Conservation (phyloP, 225 moss, liverwort and hornwort genomes). For the Anthoceros angustus region DNA sequence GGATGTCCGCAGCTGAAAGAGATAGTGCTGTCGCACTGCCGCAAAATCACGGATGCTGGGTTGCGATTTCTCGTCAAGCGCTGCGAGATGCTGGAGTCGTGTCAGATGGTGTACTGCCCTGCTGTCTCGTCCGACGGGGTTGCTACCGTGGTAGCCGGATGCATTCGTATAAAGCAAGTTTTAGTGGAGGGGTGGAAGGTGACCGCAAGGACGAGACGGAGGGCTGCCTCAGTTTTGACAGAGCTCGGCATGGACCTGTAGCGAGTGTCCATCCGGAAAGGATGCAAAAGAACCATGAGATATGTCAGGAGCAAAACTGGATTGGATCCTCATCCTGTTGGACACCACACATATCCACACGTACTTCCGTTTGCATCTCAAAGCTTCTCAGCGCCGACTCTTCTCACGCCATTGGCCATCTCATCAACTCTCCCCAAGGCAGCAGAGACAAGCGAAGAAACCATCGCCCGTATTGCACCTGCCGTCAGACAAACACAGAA, state of each 20-base stretch:
- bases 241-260: slow-evolving; percentile 39
- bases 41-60: slow-evolving; percentile 45
- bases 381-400: no score
- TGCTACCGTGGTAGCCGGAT: slow-evolving; percentile 50
- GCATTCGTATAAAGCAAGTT: slow-evolving; percentile 49
- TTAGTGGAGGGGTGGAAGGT: slow-evolving; percentile 67
- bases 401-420: no score
- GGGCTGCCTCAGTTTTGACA: slow-evolving; percentile 41
- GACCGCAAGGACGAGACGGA: slow-evolving; percentile 42
- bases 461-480: no score
- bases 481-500: no score
- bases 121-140: slow-evolving; percentile 50
- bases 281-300: no score
- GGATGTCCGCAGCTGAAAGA: slow-evolving; percentile 54
- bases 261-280: no score
- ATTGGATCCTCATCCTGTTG: no score
- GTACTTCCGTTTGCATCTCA: no score
- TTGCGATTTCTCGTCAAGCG: slow-evolving; percentile 42
- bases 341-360: no score
- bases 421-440: no score
- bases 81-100: slow-evolving; percentile 42
- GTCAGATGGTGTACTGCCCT: slow-evolving; percentile 66
- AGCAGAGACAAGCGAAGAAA: no score
- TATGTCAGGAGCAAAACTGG: no score
- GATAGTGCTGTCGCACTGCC: slow-evolving; percentile 56